Base-by-base conservation (phyloP, 2,329 filamentous ascomycete genomes). In the Bimuria novae-zelandiae region DNA sequence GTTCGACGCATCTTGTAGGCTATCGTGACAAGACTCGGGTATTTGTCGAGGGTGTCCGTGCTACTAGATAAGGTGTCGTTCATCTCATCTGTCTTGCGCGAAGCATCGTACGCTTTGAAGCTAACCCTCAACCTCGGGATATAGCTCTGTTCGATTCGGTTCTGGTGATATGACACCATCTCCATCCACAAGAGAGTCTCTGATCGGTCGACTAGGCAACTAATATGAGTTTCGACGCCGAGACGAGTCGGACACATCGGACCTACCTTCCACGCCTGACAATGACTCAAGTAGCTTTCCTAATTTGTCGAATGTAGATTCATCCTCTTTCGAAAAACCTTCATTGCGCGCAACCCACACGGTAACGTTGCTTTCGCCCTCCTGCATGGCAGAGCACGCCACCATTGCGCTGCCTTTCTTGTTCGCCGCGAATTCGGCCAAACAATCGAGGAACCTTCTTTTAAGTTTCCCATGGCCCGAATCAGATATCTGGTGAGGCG, bases 311-410 rank as follows among this genome's bases (percentile, higher is more conserved):
- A 59, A 63, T 8, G 47, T 40, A 46, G 37, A 30, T 40, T 52
- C 53, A 30, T 63, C 60, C 25, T 27, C 44, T 36, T 61, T 56
- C 27, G 56, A 52, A 37, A 62, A 64, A 40, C 61, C 61, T 41
- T 60, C 52, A 60, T 64, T 64, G 35, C 60, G 58, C 53, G 61
- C 54, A 37, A 64, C 58, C 60, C 61, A 64, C 40, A 64, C 51
- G 21, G 46, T 27, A 12, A 61, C 60, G 56, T 51, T 56, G 35
- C 60, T 56, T 54, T 64, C 60, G 54, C 46, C 48, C 55, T 65
- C 60, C 29, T 55, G 60, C 61, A 63, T 63, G 44, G 59, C 55
- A 25, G 61, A 53, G 52, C 59, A 62, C 27, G 60, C 49, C 56
- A 65, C 61, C 49, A 59, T 46, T 32, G 25, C 61, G 25, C 61